phyloP scores from a whole-genome alignment of 306 rosid species.

The Citrullus amarus region DNA sequence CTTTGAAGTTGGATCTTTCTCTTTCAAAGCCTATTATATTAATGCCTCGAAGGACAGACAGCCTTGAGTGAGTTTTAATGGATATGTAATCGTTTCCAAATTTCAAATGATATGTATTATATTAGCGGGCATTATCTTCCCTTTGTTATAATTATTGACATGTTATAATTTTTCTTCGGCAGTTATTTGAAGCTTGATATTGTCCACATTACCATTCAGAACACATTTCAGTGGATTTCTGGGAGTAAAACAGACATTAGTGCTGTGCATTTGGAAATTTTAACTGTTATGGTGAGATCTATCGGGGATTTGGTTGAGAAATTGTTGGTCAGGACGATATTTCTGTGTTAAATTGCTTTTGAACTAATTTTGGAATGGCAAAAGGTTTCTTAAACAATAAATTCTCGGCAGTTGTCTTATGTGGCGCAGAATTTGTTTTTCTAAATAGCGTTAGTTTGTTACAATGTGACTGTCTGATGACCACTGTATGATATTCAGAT shows the following conservation, averaged over 20 bases:
- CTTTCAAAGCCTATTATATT: slow-evolving; percentile 82
- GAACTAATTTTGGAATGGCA: slow-evolving; percentile 3
- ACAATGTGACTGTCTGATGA: slow-evolving; percentile 1
- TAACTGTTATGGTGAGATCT: slow-evolving; percentile 61
- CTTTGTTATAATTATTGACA: background rate
- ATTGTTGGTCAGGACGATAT: background rate
- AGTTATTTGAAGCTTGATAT: slow-evolving; percentile 95
- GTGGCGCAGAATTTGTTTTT: background rate
- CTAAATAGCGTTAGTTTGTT: background rate
- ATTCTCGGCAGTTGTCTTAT: background rate
- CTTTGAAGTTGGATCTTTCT: slow-evolving; percentile 87
- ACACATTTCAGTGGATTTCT: slow-evolving; percentile 70
- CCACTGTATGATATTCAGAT: slow-evolving; percentile 38
- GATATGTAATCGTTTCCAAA: background rate
- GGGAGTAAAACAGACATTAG: slow-evolving; percentile 72
- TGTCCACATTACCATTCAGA: slow-evolving; percentile 82
- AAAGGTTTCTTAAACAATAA: background rate
- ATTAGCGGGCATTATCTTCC: background rate
- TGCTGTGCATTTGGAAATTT: slow-evolving; percentile 78
- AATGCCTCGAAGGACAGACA: slow-evolving; percentile 84
- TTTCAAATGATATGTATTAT: background rate
- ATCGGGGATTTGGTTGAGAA: background rate
- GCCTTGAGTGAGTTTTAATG: slow-evolving; percentile 61
- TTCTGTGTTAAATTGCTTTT: background rate
- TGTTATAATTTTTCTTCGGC: slow-evolving; percentile 26